phyloP scores from a whole-genome alignment of 169 alveolate genomes.

The Plasmodium chabaudi region DNA sequence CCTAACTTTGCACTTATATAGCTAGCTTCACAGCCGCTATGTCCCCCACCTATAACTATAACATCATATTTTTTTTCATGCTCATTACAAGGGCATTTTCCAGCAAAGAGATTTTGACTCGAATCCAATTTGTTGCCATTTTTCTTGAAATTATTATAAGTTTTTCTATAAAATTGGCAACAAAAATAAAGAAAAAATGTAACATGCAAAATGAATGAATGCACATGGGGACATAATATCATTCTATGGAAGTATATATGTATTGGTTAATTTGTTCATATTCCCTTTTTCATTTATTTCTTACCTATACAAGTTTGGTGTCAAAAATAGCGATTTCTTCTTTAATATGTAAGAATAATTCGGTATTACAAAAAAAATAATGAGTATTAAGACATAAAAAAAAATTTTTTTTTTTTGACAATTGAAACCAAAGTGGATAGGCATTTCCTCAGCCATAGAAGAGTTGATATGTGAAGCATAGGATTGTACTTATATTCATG shows the following conservation, averaged over 20 bases:
- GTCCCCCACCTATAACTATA: slow-evolving; percentile 95
- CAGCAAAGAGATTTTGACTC: slow-evolving; percentile 3
- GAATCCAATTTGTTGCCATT: not conserved
- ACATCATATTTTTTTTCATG: slow-evolving; percentile 82
- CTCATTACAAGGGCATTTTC: slow-evolving; percentile 22
- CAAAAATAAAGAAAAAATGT: not conserved
- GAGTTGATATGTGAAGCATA: too few relatives aligned
- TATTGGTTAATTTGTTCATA: not conserved
- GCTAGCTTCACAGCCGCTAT: slow-evolving; percentile 95
- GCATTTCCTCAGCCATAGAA: too few relatives aligned
- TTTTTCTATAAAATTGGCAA: not conserved
- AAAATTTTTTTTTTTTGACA: not conserved
- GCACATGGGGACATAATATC: too few relatives aligned
- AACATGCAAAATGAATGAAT: too few relatives aligned
- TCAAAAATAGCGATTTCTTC: not conserved
- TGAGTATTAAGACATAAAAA: slow-evolving; percentile 1
- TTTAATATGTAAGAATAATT: not conserved
- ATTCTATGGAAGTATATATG: not conserved
- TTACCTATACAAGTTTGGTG: not conserved
- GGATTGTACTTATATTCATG: too few relatives aligned
- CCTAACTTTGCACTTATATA: slow-evolving; percentile 92
- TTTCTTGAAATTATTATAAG: too few relatives aligned
- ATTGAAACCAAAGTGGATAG: not conserved
- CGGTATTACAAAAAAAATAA: not conserved
- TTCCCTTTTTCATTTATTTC: not conserved